These are phyloP conservation scores for Aureobasidium zeae DNA, from an alignment of 2,329 filamentous ascomycete genomes.

Conservation along the genomic window DNA sequence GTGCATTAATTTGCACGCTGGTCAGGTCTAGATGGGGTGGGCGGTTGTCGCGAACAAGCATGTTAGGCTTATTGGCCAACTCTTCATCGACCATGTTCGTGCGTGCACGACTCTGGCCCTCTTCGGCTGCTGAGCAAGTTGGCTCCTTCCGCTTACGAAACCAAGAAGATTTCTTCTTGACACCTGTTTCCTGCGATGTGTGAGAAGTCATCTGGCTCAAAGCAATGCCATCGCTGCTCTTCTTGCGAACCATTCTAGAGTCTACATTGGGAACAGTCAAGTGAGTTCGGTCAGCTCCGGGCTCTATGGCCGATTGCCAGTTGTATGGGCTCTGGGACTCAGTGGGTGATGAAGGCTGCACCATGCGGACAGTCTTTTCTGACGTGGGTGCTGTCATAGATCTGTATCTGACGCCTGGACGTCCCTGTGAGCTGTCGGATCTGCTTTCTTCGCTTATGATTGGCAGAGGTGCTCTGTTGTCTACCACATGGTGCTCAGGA, in stretches of 20 bases:
- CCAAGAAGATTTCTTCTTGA: constrained; percentile 40
- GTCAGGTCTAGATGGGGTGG: constrained; percentile 23
- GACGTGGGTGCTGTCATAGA: constrained; percentile 36
- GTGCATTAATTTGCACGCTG: constrained; percentile 9
- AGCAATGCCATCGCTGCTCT: constrained; percentile 17
- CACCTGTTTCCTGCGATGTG: constrained; percentile 18
- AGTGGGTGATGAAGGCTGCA: constrained; percentile 44
- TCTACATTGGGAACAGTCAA: constrained; percentile 16
- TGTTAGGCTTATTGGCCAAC: constrained; percentile 17
- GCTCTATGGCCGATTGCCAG: constrained; percentile 36
- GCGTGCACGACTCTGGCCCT: background rate
- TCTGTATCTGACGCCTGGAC: constrained; percentile 30
- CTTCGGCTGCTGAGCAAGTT: constrained; percentile 4
- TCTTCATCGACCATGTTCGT: constrained; percentile 13
- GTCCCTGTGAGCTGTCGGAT: constrained; percentile 23
- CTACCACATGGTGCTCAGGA: constrained; percentile 28
- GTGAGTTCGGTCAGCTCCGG: constrained; percentile 12
- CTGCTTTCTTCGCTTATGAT: constrained; percentile 44
- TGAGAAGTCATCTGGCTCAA: constrained; percentile 14
- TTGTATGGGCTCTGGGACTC: constrained; percentile 44
- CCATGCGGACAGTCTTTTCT: constrained; percentile 47
- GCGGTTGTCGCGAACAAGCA: constrained; percentile 26
- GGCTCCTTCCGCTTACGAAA: constrained; percentile 26
- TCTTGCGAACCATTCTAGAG: constrained; percentile 16
- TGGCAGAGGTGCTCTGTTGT: constrained; percentile 34